Base-by-base conservation (phyloP, 176 grass and related monocot genomes). In the Calamus simplicifolius region DNA sequence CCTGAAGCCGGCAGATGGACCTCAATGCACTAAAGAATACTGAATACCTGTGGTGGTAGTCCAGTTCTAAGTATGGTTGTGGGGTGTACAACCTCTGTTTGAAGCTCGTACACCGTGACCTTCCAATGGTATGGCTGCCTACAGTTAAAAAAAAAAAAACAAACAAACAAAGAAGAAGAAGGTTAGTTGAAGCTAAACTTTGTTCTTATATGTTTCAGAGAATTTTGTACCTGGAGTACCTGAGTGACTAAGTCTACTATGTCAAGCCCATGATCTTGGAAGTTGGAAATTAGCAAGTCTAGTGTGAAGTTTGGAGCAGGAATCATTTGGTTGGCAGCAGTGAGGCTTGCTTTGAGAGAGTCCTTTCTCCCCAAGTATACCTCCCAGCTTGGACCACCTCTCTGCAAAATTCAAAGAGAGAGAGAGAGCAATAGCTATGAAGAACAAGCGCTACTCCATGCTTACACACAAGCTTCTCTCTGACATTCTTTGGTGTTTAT, bases 81-180 rank as follows among this genome's bases (percentile, higher is more conserved):
- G 56, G 80, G 12, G 50, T 71, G 25, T 83, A 83, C 25, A 83
- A 50, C 6, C 80, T 61, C 13, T 68, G 26, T 55, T 73, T 83
- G 74, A 83, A 83, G 63, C 74, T 77, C 28, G 67, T 31, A 56
- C 80, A 83, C 18, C 80, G 56, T 57, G 74, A 77, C 55, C 80
- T 83, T 27, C 80, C 80, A 29, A 83, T 83, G 17, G 74, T 77
- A 38, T 83, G 80, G 49, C 67, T 72, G 49, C 80, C 80, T 83
- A 35, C 29, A 67, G 28, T 17, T 23, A 23, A 0, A 23, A 23
- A 23, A 23, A 23, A 23, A 23, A 1, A 23, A 23, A 23, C 0
- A 23, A 23, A 23, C 0, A 23, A 38, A 62, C 51, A 31, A 68
- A 27, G n/a, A n/a, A 10, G 0, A 49, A 10, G 19, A 50, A 64